Conservation (phyloP, 768 basidiomycete species). For the Hypholoma fasciculare region DNA sequence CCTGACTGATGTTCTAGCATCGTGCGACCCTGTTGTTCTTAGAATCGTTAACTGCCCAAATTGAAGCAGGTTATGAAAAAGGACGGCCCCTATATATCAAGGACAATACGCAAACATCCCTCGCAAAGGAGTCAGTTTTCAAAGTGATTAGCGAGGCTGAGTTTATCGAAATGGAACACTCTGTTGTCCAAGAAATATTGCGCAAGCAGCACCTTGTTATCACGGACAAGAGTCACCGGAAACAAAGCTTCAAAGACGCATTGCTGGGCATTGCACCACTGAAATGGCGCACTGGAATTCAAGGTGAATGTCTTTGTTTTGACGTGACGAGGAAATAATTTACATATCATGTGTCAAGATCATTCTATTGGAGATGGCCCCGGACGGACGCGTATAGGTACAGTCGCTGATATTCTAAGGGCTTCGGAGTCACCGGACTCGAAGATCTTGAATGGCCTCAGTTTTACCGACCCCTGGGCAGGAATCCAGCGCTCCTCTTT, state of each 20-base stretch:
- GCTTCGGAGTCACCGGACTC: not conserved
- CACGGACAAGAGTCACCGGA: not conserved
- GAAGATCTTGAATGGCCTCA: conserved; percentile 7
- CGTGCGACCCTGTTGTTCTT: too few species aligned
- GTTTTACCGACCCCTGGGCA: not conserved
- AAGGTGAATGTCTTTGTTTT: not conserved
- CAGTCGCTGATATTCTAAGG: not conserved
- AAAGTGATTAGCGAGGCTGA: too few species aligned
- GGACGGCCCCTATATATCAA: too few species aligned
- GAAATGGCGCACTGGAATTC: not conserved
- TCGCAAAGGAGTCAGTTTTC: too few species aligned
- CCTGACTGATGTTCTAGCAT: too few species aligned
- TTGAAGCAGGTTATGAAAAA: too few species aligned
- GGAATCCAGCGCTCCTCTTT: not conserved
- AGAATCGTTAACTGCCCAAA: too few species aligned
- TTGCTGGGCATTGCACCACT: not conserved
- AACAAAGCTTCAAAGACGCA: not conserved
- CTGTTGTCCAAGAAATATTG: too few species aligned
- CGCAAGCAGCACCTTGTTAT: not conserved
- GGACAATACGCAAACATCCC: too few species aligned
- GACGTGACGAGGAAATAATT: not conserved
- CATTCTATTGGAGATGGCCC: not conserved
- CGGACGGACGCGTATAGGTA: not conserved
- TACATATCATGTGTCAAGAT: not conserved
- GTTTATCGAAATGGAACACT: too few species aligned